phyloP scores from a whole-genome alignment of 1,284 basidiomycete species.

The Termitomyces sp. region DNA sequence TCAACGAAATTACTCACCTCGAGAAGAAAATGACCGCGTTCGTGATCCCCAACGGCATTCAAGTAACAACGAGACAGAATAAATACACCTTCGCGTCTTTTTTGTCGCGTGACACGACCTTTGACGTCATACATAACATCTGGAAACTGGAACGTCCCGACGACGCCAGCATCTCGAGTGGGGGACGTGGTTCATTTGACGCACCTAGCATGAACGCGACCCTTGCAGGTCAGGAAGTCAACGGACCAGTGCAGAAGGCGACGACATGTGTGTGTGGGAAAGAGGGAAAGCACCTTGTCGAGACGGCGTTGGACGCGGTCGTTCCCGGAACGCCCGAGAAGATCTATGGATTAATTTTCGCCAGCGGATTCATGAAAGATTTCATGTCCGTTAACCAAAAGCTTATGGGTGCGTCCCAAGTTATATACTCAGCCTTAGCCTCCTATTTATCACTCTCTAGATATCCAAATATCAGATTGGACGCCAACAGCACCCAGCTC shows the following conservation, averaged over 20 bases:
- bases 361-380: slow-evolving; percentile 92
- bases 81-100: slow-evolving; percentile 97
- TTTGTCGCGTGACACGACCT: slow-evolving; percentile 93
- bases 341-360: slow-evolving; percentile 95
- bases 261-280: slow-evolving; percentile 78
- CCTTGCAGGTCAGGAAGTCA: slow-evolving; percentile 19
- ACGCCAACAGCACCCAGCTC: slow-evolving; percentile 58
- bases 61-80: slow-evolving; percentile 75
- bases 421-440: not conserved
- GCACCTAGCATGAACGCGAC: slow-evolving; percentile 18
- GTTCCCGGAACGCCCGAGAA: slow-evolving; percentile 91
- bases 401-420: slow-evolving; percentile 63
- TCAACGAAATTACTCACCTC: slow-evolving; percentile 84
- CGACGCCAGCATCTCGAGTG: slow-evolving; percentile 39
- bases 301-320: slow-evolving; percentile 72
- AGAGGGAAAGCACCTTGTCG: slow-evolving; percentile 68
- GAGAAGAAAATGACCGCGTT: slow-evolving; percentile 99
- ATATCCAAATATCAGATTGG: slow-evolving; percentile 93
- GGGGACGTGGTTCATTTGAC: slow-evolving; percentile 27
- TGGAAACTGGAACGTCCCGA: slow-evolving; percentile 90
- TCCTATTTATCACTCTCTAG: slow-evolving; percentile 34
- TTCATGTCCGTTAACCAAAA: slow-evolving; percentile 90
- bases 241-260: slow-evolving; percentile 33
- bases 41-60: slow-evolving; percentile 97
- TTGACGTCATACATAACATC: slow-evolving; percentile 94